These are phyloP conservation scores for Triticum timopheevii DNA, from an alignment of 176 grass and related monocot species.

Conservation along the genomic window DNA sequence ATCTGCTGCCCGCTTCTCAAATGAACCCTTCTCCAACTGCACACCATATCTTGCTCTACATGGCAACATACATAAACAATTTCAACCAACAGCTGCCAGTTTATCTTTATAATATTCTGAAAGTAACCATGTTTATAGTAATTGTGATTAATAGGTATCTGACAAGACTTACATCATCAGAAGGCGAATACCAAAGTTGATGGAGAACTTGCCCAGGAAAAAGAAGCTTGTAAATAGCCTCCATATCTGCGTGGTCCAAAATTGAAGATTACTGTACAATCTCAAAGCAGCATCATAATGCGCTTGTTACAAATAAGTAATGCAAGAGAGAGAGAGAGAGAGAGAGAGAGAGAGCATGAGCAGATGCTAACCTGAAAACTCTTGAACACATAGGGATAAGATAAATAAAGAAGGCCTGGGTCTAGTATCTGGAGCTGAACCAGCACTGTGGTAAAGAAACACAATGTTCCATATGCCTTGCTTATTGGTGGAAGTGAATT, in stretches of 20 bases:
- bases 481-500: conserved; percentile 91
- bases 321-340: not conserved
- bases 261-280: conserved; percentile 8
- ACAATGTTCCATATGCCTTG: conserved; percentile 84
- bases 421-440: conserved; percentile 37
- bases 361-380: conserved; percentile 58
- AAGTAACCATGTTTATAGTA: conserved; percentile 13
- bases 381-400: conserved; percentile 50
- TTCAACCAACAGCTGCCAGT: not conserved
- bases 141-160: not conserved
- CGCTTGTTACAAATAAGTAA: not conserved
- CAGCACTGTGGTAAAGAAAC: conserved; percentile 58
- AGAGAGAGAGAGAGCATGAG: not conserved
- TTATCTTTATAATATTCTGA: not conserved
- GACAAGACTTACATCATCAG: conserved; percentile 81
- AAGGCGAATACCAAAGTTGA: conserved; percentile 91
- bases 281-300: not conserved
- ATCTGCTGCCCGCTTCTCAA: conserved; percentile 81
- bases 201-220: conserved; percentile 75
- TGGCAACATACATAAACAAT: conserved; percentile 34
- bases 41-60: conserved; percentile 94
- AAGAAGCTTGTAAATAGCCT: conserved; percentile 78
- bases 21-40: conserved; percentile 77
- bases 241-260: conserved; percentile 63
- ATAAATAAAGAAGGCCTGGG: not conserved